phyloP scores from a whole-genome alignment of 108 stramenopile genomes.

The Nitzschia inconspicua region DNA sequence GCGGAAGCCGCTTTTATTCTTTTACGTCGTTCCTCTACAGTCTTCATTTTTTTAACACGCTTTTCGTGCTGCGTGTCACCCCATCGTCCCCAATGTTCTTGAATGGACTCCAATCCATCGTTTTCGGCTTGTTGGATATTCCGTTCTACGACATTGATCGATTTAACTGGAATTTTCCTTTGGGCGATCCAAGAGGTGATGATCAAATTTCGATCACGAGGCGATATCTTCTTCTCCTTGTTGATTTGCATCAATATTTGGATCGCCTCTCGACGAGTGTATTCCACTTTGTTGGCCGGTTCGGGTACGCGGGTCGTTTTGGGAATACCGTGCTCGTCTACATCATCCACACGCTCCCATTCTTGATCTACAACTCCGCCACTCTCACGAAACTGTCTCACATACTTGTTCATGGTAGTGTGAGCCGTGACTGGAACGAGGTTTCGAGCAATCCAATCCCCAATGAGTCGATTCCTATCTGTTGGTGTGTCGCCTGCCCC shows the following conservation, averaged over 20 bases:
- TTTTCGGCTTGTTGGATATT: neutral
- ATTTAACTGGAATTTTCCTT: neutral
- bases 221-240: neutral
- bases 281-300: neutral
- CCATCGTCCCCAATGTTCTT: slow-evolving; percentile 7
- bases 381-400: neutral
- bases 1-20: neutral
- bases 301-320: neutral
- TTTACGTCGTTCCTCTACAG: neutral
- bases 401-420: slow-evolving; percentile 6
- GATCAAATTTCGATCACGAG: neutral
- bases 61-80: neutral
- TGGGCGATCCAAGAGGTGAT: slow-evolving; percentile 6
- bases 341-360: neutral
- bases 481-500: neutral
- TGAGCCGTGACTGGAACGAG: neutral
- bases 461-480: neutral
- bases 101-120: neutral
- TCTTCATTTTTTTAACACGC: neutral
- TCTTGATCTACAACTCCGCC: neutral
- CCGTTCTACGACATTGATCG: neutral
- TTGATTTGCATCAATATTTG: neutral
- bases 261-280: slow-evolving; percentile 1
- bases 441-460: neutral
- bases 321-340: neutral